Conservation (phyloP, 2,329 filamentous ascomycete genomes). For the Aurifilum marmelostoma region DNA sequence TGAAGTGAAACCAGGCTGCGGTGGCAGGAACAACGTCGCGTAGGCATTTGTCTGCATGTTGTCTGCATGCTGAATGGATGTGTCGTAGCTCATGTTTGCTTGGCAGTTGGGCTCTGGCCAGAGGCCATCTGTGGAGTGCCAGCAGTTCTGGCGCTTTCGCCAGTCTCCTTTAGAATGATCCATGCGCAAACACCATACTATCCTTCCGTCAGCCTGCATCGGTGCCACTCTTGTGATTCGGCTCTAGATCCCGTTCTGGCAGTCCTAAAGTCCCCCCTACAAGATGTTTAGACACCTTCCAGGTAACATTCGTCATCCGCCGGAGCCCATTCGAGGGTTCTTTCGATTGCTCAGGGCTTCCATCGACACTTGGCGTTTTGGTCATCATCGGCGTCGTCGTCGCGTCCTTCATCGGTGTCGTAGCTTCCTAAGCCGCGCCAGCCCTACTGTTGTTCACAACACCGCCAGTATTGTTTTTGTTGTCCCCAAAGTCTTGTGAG, state of each 20-base stretch:
- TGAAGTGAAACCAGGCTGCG: background rate
- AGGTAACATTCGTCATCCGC: conserved; percentile 21
- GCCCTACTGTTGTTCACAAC: conserved; percentile 3
- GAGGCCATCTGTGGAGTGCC: background rate
- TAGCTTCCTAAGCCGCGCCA: conserved; percentile 23
- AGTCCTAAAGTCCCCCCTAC: background rate
- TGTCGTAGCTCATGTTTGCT: background rate
- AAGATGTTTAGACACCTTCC: conserved; percentile 19
- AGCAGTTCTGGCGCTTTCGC: background rate
- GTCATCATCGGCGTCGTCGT: conserved; percentile 5
- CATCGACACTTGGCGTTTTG: conserved; percentile 7
- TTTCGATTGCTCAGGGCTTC: conserved; percentile 1
- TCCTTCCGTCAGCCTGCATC: background rate
- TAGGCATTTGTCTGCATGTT: background rate
- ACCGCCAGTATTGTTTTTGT: conserved; percentile 22
- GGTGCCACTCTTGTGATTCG: background rate
- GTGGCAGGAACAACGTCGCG: background rate
- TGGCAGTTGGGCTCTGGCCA: background rate
- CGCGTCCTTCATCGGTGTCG: conserved; percentile 4
- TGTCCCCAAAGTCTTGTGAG: conserved; percentile 49
- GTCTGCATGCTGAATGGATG: background rate
- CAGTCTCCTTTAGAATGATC: background rate
- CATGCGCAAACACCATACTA: background rate
- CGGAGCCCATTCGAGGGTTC: background rate
- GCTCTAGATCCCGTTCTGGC: background rate